Evolutionary conservation across 2,329 filamentous ascomycete genomes (phyloP), one percentile per base, ranked within the genome.

Genomic region (Coniochaeta sp.): DNA sequence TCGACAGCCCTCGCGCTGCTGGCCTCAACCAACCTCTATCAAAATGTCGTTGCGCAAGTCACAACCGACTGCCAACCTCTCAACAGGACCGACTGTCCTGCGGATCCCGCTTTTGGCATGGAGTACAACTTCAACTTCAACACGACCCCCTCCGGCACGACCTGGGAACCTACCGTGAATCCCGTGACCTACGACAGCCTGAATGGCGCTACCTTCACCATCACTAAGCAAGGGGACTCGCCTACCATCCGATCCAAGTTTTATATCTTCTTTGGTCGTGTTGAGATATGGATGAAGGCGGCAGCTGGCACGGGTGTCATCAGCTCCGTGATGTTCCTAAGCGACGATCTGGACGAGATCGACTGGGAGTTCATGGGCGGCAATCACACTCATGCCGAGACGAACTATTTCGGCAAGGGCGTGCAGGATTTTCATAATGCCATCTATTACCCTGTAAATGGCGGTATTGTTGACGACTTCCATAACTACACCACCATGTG

Each of bases 211-310:
- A 77, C 82, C 59, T 93, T 96, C 75, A 88, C 82, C 58, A 87
- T 96, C 74, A 76, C 73, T 60, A 81, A 87, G 70, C 81, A 85
- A 64, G 85, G 87, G 63, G 85, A 96, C 67, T 89, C 91, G 0
- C 90, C 91, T 1, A 96, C 91, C 1, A 83, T 96, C 63, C 83
- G 87, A 64, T 87, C 89, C 55, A 85, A 86, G 67, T 93, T 92
- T 72, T 95, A 91, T 77, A 89, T 96, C 74, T 92, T 96, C 79
- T 93, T 89, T 65, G 91, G 91, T 59, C 85, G 87, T 62, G 86
- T 91, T 60, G 90, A 95, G 73, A 81, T 93, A 61, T 80, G 84
- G 65, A 83, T 96, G 78, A 90, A 91, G 76, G 89, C 89, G 4
- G 87, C 92, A 0, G 76, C 79, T 1, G 92, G 92, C 19, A 77